Evolutionary conservation across 2,329 filamentous ascomycete genomes (phyloP).

Genomic region (Xylariomycetidae sp.): DNA sequence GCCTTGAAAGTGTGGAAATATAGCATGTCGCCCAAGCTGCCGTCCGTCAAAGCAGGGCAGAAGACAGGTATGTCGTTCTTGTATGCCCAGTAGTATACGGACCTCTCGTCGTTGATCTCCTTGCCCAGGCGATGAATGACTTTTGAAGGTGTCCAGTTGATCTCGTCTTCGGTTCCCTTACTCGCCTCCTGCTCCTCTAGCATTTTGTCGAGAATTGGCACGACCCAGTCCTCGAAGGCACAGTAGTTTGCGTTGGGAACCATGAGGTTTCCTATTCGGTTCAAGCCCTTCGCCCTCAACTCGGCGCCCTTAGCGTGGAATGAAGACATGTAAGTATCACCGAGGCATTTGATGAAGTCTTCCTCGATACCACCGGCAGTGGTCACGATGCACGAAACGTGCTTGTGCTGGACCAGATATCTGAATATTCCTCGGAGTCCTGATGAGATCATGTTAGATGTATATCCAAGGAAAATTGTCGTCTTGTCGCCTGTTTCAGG

Average conservation of each 20-base stretch:
- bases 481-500: slow-evolving; percentile 73
- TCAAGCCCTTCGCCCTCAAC: slow-evolving; percentile 80
- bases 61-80: slow-evolving; percentile 97
- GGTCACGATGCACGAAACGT: slow-evolving; percentile 90
- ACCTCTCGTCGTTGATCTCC: slow-evolving; percentile 89
- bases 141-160: slow-evolving; percentile 91
- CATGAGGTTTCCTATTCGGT: slow-evolving; percentile 91
- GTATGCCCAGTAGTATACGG: slow-evolving; percentile 95
- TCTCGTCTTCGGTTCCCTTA: slow-evolving; percentile 58
- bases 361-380: slow-evolving; percentile 95
- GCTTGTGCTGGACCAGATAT: slow-evolving; percentile 87
- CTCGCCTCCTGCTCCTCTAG: slow-evolving; percentile 86
- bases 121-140: slow-evolving; percentile 85
- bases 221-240: slow-evolving; percentile 94
- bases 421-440: slow-evolving; percentile 87
- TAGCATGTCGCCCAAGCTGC: slow-evolving; percentile 93
- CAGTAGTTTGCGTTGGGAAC: slow-evolving; percentile 98
- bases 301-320: slow-evolving; percentile 74
- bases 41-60: slow-evolving; percentile 92
- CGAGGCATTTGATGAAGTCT: slow-evolving; percentile 97
- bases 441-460: slow-evolving; percentile 95
- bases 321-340: slow-evolving; percentile 84
- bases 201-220: slow-evolving; percentile 93
- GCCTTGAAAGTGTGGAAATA: slow-evolving; percentile 97
- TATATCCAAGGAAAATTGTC: slow-evolving; percentile 96